Conservation (phyloP, 2,329 filamentous ascomycete genomes). For the Bipolaris cookei region DNA sequence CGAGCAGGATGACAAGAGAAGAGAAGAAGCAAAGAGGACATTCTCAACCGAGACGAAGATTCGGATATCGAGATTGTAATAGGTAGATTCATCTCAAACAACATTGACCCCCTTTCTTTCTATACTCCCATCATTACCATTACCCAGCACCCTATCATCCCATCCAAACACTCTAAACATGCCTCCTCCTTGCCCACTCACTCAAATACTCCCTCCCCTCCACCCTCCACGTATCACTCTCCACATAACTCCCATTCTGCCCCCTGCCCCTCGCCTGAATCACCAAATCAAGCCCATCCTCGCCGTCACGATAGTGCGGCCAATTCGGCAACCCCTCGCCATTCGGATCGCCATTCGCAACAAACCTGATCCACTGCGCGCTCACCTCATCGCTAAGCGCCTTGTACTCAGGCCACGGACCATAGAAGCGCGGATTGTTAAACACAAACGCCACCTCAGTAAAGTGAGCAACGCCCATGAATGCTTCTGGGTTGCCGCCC, state of each 20-base stretch:
- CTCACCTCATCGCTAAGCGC: conserved; percentile 54
- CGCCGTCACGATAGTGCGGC: conserved; percentile 51
- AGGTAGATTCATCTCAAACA: not conserved
- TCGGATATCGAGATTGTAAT: no score
- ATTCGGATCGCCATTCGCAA: conserved; percentile 50
- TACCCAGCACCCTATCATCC: not conserved
- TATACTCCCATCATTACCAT: not conserved
- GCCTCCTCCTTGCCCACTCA: conserved; percentile 47
- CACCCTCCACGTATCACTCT: conserved; percentile 53
- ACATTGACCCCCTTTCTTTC: not conserved
- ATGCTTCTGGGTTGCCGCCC: conserved; percentile 52
- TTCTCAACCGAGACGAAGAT: no score
- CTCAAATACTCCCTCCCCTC: conserved; percentile 51
- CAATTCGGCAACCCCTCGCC: conserved; percentile 45
- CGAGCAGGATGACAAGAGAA: no score
- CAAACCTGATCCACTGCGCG: conserved; percentile 55
- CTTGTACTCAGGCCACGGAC: conserved; percentile 50
- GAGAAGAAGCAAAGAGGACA: no score
- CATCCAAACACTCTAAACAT: conserved; percentile 33
- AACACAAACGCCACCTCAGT: conserved; percentile 58
- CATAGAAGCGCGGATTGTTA: conserved; percentile 50
- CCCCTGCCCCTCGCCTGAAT: conserved; percentile 52
- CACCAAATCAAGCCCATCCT: conserved; percentile 52
- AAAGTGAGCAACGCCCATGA: conserved; percentile 62
- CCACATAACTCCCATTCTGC: conserved; percentile 51